These are phyloP conservation scores for Linum tenue DNA, from an alignment of 345 rosid species.

Conservation along the genomic window DNA sequence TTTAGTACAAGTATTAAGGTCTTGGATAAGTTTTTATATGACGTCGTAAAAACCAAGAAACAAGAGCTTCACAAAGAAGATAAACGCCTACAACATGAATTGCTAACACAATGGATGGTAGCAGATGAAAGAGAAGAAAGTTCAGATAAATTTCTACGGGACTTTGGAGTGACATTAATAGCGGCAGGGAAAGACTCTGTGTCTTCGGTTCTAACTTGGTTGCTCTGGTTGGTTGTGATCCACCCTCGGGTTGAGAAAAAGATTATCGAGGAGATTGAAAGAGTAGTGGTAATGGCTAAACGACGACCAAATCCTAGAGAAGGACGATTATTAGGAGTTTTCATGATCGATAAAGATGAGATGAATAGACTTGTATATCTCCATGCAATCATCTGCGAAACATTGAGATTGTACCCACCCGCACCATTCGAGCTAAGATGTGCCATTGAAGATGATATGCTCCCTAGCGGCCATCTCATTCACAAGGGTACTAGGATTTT, in stretches of 20 bases:
- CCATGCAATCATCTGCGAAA: conserved; percentile 21
- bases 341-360: background rate
- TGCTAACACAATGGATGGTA: conserved; percentile 15
- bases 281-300: background rate
- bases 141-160: conserved; percentile 19
- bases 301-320: background rate
- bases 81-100: conserved; percentile 11
- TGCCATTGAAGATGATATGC: conserved; percentile 13
- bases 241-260: conserved; percentile 26
- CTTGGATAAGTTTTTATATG: conserved; percentile 8
- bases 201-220: conserved; percentile 28
- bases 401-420: conserved; percentile 20
- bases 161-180: conserved; percentile 16
- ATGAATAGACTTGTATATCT: conserved; percentile 15
- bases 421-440: conserved; percentile 16
- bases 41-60: conserved; percentile 11
- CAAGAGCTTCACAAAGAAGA: background rate
- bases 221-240: conserved; percentile 30
- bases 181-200: conserved; percentile 37
- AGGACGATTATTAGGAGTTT: too few species aligned
- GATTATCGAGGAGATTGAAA: conserved; percentile 18
- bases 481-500: conserved; percentile 4
- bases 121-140: conserved; percentile 4
- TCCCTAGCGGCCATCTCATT: conserved; percentile 23
- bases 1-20: background rate